Evolutionary conservation across 2,329 filamentous ascomycete genomes (phyloP).

Genomic region (Clarireedia sp.): DNA sequence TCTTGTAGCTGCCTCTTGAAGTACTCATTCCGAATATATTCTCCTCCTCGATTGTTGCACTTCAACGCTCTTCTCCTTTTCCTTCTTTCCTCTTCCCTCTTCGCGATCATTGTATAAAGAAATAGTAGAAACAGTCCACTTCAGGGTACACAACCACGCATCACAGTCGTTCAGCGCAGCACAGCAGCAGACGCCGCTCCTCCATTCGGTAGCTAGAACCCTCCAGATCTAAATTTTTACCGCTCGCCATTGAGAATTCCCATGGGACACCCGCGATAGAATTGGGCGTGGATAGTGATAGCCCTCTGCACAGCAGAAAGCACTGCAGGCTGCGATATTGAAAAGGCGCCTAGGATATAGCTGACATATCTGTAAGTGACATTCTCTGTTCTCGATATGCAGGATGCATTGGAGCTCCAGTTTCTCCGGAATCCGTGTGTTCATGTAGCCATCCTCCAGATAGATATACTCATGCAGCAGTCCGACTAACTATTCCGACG

Average conservation of each 20-base stretch:
- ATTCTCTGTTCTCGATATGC: slow-evolving; percentile 13
- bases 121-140: slow-evolving; percentile 7
- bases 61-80: slow-evolving; percentile 19
- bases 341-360: slow-evolving; percentile 21
- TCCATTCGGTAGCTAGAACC: slow-evolving; percentile 15
- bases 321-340: slow-evolving; percentile 24
- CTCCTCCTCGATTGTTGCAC: slow-evolving; percentile 15
- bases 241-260: slow-evolving; percentile 21
- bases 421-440: slow-evolving; percentile 13
- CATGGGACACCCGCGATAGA: slow-evolving; percentile 28
- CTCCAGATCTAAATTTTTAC: slow-evolving; percentile 9
- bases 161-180: slow-evolving; percentile 19
- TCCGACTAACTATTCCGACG: slow-evolving; percentile 26
- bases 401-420: slow-evolving; percentile 17
- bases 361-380: slow-evolving; percentile 23
- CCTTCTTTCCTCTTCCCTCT: slow-evolving; percentile 15
- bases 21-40: slow-evolving; percentile 3
- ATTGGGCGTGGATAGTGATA: slow-evolving; percentile 29
- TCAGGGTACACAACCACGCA: slow-evolving; percentile 16
- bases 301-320: slow-evolving; percentile 29
- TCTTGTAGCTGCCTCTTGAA: slow-evolving; percentile 16
- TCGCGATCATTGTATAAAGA: slow-evolving; percentile 19
- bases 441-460: slow-evolving; percentile 20
- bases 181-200: slow-evolving; percentile 12
- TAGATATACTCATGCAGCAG: slow-evolving; percentile 20